Base-by-base conservation (phyloP, 805 yeast genomes). In the Lipomyces yamadae region DNA sequence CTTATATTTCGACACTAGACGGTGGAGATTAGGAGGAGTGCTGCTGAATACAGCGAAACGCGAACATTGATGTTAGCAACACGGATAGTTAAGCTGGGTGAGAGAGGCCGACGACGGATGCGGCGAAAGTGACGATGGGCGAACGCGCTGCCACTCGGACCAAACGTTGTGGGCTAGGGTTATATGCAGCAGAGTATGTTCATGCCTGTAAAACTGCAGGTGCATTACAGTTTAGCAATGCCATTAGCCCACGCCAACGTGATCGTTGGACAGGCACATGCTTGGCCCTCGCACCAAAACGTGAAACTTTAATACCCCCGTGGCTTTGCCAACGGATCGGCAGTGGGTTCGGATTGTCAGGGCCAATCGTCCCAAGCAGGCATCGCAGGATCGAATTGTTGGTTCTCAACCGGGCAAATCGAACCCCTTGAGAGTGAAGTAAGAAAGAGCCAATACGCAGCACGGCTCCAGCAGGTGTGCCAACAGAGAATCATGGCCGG, bases 101-200 rank as follows among this genome's bases (percentile, higher is more conserved):
- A 13, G 53, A 7, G 6, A 13, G 13, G 50, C 29, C 13, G 18
- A 39, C 18, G 50, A 29, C 53, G n/a, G 50, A 18, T 34, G 45
- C 35, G 42, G 56, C 15, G 57, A 37, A 58, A 34, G 63, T 53
- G 37, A 58, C 39, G 63, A 54, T 29, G 63, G 55, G 18, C 48
- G 18, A 13, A 18, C 13, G 48, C 48, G 24, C 48, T 3, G 24
- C 48, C 48, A 24, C 48, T 3, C 48, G 48, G 48, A n/a, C 56
- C 63, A 61, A 55, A 18, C 24, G 55, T 32, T 61, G 63, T 61
- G 63, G 63, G 59, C 63, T 61, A 61, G 63, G 63, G 63, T 42
- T 54, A 4, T 1, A 18, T 11, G n/a, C n/a, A n/a, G n/a, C n/a
- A n/a, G n/a, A n/a, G n/a, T n/a, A n/a, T n/a, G 29, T n/a, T 18